phyloP scores from a whole-genome alignment of 2,329 filamentous ascomycete genomes.

The Neonectria sp. region DNA sequence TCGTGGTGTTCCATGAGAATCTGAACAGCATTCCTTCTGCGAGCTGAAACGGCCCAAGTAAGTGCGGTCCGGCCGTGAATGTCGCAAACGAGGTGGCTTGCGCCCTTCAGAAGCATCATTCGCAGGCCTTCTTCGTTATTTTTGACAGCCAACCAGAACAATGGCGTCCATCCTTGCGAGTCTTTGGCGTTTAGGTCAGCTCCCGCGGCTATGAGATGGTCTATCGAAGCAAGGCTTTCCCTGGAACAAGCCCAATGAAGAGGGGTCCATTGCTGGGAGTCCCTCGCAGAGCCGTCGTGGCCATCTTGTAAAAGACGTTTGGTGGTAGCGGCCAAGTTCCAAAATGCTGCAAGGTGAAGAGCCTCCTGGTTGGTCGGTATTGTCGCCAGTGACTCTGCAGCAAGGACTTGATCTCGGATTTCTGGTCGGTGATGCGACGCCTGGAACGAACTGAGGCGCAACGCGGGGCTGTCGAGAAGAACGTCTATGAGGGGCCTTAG shows the following conservation, averaged over 20 bases:
- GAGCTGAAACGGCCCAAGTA: constrained; percentile 8
- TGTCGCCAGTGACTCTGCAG: not conserved
- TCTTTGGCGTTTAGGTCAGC: constrained; percentile 6
- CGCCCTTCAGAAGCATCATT: not conserved
- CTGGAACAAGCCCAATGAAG: constrained; percentile 10
- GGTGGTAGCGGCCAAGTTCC: not conserved
- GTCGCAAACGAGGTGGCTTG: not conserved
- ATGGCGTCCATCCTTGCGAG: constrained; percentile 8
- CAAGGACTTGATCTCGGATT: not conserved
- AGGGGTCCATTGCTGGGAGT: constrained; percentile 12
- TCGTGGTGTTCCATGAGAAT: constrained; percentile 1
- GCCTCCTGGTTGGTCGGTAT: not conserved
- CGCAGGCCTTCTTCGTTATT: constrained; percentile 1
- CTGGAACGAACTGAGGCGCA: constrained; percentile 12
- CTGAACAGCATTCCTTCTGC: not conserved
- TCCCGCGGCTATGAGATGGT: not conserved
- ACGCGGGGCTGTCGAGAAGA: not conserved
- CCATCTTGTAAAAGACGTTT: not conserved
- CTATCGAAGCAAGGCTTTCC: not conserved
- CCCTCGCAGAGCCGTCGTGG: not conserved
- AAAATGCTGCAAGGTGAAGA: constrained; percentile 8
- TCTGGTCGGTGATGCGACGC: constrained; percentile 9
- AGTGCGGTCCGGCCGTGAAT: constrained; percentile 4
- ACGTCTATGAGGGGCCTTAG: not conserved
- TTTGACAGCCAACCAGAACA: constrained; percentile 7